Conservation (phyloP, 257 asterid species). For the Gentiana straminea region DNA sequence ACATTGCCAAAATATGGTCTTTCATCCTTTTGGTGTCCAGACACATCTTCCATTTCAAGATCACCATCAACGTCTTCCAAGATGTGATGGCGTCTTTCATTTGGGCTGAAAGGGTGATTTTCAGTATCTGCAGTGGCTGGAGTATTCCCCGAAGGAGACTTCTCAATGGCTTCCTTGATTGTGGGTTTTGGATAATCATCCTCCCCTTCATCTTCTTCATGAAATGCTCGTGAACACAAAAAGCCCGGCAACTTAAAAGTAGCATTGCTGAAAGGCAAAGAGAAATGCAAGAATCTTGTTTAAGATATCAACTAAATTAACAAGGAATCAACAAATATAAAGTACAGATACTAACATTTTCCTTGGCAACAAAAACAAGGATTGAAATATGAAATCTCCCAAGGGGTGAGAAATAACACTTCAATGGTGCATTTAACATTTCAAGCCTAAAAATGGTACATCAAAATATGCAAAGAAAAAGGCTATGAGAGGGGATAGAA, state of each 20-base stretch:
- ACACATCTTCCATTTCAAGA: slow-evolving; percentile 98
- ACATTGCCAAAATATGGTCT: slow-evolving; percentile 22
- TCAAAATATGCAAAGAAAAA: too few species aligned
- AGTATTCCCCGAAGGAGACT: slow-evolving; percentile 35
- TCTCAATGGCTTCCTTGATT: slow-evolving; percentile 27
- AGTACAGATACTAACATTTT: too few species aligned
- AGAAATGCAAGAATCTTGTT: not conserved
- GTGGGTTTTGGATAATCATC: slow-evolving; percentile 37
- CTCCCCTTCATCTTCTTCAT: slow-evolving; percentile 45
- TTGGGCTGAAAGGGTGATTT: slow-evolving; percentile 45
- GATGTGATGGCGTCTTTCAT: slow-evolving; percentile 68
- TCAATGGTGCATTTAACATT: too few species aligned
- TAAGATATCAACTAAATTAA: not conserved
- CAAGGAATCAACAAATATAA: not conserved
- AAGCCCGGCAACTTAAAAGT: slow-evolving; percentile 40
- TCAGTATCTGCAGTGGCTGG: slow-evolving; percentile 48
- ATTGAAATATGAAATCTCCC: too few species aligned
- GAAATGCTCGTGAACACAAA: slow-evolving; percentile 23
- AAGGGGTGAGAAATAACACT: too few species aligned
- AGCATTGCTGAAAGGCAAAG: slow-evolving; percentile 29
- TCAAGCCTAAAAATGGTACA: too few species aligned
- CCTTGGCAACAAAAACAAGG: too few species aligned
- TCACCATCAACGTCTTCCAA: slow-evolving; percentile 96
- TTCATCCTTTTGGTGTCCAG: slow-evolving; percentile 64
- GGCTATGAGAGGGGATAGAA: too few species aligned